Evolutionary conservation across 2,329 filamentous ascomycete genomes (phyloP).

Genomic region (Biscogniauxia mediterranea): DNA sequence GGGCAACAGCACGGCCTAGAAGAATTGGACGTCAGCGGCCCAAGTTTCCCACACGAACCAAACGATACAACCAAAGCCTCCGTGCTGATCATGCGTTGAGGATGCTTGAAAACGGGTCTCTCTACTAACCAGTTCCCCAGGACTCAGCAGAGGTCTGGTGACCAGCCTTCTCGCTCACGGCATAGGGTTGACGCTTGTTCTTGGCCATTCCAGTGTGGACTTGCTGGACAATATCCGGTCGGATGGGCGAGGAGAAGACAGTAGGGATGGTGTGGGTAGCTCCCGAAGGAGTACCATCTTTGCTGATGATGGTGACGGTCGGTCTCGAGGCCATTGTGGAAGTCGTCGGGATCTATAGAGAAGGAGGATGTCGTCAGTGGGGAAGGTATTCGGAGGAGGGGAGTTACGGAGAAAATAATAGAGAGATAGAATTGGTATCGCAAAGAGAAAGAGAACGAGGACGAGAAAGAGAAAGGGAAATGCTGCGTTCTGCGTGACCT

Average conservation of each 20-base stretch:
- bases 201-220: slow-evolving; percentile 99
- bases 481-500: slow-evolving; percentile 8
- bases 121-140: slow-evolving; percentile 92
- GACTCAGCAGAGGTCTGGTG: slow-evolving; percentile 99
- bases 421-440: neutral
- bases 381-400: neutral
- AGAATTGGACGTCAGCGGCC: neutral
- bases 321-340: slow-evolving; percentile 88
- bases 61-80: neutral
- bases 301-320: slow-evolving; percentile 95
- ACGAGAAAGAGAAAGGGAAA: slow-evolving; percentile 1
- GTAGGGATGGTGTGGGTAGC: slow-evolving; percentile 89
- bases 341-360: slow-evolving; percentile 25
- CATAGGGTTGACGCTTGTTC: slow-evolving; percentile 99
- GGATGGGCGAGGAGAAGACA: slow-evolving; percentile 97
- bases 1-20: slow-evolving; percentile 93
- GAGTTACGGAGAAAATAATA: neutral
- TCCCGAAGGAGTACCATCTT: slow-evolving; percentile 89
- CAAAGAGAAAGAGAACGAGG: too few relatives aligned
- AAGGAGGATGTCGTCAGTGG: slow-evolving; percentile 19
- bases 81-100: too few relatives aligned
- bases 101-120: slow-evolving; percentile 10
- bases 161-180: slow-evolving; percentile 99
- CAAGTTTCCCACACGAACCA: neutral
- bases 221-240: slow-evolving; percentile 98